A percentile compares a stretch with the other conserved stretches of the same genome.
Conservation (phyloP, 768 basidiomycete genomes). For the Termitomyces bulborhizus region DNA sequence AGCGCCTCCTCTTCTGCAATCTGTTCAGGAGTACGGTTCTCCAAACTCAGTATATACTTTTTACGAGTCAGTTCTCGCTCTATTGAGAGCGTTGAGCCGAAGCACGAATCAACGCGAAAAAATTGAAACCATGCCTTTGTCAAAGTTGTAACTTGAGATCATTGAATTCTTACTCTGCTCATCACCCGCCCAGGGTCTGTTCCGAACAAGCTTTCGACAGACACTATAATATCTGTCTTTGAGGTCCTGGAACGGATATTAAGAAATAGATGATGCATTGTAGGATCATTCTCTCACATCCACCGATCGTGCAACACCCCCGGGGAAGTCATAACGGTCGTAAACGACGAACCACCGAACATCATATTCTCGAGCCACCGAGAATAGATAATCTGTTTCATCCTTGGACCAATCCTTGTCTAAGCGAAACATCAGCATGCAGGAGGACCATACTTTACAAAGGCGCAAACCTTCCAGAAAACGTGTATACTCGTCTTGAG, state of each 20-base stretch:
- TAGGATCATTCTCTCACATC: constrained; percentile 47
- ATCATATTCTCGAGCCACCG: constrained; percentile 75
- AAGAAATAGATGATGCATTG: neutral
- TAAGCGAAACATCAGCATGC: constrained; percentile 15
- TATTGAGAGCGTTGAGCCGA: constrained; percentile 21
- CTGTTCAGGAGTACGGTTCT: constrained; percentile 82
- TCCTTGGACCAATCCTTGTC: constrained; percentile 88
- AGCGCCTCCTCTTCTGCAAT: constrained; percentile 94
- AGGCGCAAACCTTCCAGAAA: constrained; percentile 60
- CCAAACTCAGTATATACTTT: constrained; percentile 81
- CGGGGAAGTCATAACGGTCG: constrained; percentile 80
- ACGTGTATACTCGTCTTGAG: constrained; percentile 83
- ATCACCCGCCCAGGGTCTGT: constrained; percentile 80
- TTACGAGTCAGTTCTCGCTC: constrained; percentile 87
- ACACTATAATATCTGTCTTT: constrained; percentile 94
- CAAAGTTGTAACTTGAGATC: constrained; percentile 73
- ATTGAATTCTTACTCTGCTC: constrained; percentile 63
- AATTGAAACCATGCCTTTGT: constrained; percentile 57
- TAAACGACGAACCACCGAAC: constrained; percentile 83
- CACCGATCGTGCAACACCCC: constrained; percentile 48
- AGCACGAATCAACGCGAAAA: neutral
- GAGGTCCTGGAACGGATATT: constrained; percentile 55
- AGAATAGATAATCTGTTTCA: constrained; percentile 91
- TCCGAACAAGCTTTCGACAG: constrained; percentile 82
- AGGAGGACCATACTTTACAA: neutral